Evolutionary conservation across 495 filamentous ascomycete genomes (phyloP), one percentile per base, ranked within the genome.

Genomic region (Mytilinidion resinicola): DNA sequence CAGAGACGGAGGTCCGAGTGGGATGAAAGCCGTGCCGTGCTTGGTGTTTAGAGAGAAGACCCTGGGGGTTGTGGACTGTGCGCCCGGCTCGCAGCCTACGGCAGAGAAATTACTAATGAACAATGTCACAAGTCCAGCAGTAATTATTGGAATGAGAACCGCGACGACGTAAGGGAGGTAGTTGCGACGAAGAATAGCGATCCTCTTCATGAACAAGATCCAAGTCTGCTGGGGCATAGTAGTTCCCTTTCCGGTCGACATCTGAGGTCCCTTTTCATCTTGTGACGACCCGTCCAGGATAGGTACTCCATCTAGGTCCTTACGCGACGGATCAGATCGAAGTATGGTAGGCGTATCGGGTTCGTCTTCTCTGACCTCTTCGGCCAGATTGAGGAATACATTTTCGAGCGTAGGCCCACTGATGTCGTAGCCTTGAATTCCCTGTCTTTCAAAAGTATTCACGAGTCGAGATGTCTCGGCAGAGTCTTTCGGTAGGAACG

Each of bases 361-460:
- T 1, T 46, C 57, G 46, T 73, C 67, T 54, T 72, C 70, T 34
- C 67, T 69, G 54, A 72, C 68, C 51, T 73, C 88, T 56, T 88
- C 85, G 1, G 91, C 89, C 35, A 95, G 77, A 53, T 87, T 86
- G 51, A 95, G 72, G 70, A 96, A 96, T 0, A 95, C 87, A 66
- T 91, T 87, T 69, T 92, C 89, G 56, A 96, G 91, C 0, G 87
- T 92, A 3, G 90, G 90, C 0, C 90, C 90, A 37, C 83, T 82
- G 43, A 93, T 82, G 39, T 87, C 82, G 69, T 91, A 91, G 39
- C 91, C 86, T 4, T 76, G 73, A 48, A 89, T 76, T 1, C 81
- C 83, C 1, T 76, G 74, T 0, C 72, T 64, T 67, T 95, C 88
- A 0, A 96, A 76, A 25, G 70, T 66, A 47, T 77, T 76, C 54